Conservation (phyloP, 495 filamentous ascomycete species). For the Cercophora samala region DNA sequence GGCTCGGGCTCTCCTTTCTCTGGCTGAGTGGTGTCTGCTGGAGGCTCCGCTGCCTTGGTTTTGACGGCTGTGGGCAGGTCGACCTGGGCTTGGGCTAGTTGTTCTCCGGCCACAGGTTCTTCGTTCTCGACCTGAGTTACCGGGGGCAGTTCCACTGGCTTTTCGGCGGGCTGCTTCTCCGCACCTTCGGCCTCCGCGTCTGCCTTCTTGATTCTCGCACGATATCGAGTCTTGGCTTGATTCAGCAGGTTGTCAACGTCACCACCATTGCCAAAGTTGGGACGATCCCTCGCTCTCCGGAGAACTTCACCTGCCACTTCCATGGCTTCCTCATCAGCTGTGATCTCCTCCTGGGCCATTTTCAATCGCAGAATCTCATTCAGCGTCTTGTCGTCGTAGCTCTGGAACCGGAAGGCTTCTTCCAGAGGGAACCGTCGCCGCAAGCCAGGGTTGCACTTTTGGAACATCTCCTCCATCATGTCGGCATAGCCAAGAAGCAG, state of each 20-base stretch:
- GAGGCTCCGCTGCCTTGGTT: constrained; percentile 1
- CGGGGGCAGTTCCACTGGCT: neutral
- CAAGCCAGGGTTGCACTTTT: constrained; percentile 70
- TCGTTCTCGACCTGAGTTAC: neutral
- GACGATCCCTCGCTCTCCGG: constrained; percentile 44
- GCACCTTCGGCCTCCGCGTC: neutral
- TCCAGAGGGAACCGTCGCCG: constrained; percentile 60
- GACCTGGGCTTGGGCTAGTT: neutral
- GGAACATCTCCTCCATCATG: constrained; percentile 68
- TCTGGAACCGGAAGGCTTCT: constrained; percentile 62
- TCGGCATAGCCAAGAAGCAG: constrained; percentile 69
- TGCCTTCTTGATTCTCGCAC: constrained; percentile 35
- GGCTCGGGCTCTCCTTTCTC: neutral
- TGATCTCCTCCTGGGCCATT: constrained; percentile 43
- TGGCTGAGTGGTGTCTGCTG: neutral
- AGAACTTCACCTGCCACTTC: constrained; percentile 46
- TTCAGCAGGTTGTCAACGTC: constrained; percentile 62
- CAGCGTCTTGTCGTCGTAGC: constrained; percentile 58
- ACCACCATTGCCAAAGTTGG: constrained; percentile 56
- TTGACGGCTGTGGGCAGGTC: neutral
- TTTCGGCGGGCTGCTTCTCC: neutral
- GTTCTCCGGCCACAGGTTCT: neutral
- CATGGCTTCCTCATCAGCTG: constrained; percentile 40
- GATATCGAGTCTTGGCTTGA: constrained; percentile 53
- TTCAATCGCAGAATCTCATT: constrained; percentile 54